Conservation (phyloP, 208 protist genomes). For the Wallacemonas sp. region DNA sequence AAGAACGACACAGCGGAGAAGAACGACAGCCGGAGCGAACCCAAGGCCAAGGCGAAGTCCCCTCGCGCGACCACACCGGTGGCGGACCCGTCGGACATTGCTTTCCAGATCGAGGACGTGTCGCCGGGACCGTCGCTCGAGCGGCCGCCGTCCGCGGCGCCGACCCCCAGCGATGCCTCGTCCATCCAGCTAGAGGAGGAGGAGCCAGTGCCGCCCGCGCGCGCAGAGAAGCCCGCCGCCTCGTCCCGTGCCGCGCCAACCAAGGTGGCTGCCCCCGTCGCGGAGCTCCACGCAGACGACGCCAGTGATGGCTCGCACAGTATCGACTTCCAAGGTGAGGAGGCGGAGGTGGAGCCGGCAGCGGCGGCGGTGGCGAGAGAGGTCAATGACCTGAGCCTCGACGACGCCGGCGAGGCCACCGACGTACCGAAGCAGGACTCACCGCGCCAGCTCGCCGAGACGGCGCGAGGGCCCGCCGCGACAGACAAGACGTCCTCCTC, state of each 20-base stretch:
- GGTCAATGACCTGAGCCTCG: no score
- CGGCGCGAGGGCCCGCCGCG: no score
- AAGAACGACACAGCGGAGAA: not conserved
- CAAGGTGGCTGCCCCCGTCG: not conserved
- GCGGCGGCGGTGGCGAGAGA: no score
- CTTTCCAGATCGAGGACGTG: conserved; percentile 16
- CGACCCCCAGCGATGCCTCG: not conserved
- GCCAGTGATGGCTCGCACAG: not conserved
- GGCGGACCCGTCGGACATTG: conserved; percentile 12
- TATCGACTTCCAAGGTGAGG: not conserved
- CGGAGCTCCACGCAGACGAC: not conserved
- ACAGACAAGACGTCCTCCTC: not conserved
- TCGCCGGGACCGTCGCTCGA: conserved; percentile 3
- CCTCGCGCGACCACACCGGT: not conserved
- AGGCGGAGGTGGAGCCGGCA: not conserved
- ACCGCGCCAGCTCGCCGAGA: no score
- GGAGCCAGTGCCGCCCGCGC: not conserved
- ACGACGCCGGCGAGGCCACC: not conserved
- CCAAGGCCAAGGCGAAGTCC: not conserved
- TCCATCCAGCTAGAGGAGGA: conserved; percentile 9
- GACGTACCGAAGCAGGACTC: no score
- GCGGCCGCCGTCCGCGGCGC: not conserved
- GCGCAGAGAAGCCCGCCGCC: no score
- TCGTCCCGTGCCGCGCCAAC: not conserved
- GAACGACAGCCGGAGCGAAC: not conserved